Percentiles rank a stretch among this genome's conserved stretches.
Evolutionary conservation across 2,329 filamentous ascomycete genomes (phyloP).

Genomic region (Cercospora beticola): DNA sequence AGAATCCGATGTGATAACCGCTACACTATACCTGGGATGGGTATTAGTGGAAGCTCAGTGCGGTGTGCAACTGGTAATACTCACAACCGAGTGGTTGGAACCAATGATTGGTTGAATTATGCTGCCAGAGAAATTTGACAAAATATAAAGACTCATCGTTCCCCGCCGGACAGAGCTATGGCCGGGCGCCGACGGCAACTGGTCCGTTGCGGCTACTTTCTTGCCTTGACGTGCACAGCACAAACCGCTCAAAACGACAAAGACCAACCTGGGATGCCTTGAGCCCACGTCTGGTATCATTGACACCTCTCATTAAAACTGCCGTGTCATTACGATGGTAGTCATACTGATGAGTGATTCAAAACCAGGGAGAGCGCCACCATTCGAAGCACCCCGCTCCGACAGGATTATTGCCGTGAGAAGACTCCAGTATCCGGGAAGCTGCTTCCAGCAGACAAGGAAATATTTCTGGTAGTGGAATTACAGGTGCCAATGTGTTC

Average conservation of each 20-base stretch:
- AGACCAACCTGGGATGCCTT: too few relatives aligned
- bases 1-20: slow-evolving; percentile 12
- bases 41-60: not conserved
- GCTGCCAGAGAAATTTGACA: too few relatives aligned
- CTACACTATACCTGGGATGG: not conserved
- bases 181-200: too few relatives aligned
- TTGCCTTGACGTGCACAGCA: too few relatives aligned
- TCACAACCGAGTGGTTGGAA: not conserved
- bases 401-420: not conserved
- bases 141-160: too few relatives aligned
- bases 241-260: too few relatives aligned
- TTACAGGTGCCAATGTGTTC: not conserved
- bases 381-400: not conserved
- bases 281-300: too few relatives aligned
- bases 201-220: too few relatives aligned
- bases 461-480: not conserved
- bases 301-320: not conserved
- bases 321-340: not conserved
- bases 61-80: not conserved
- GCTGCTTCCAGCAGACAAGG: not conserved
- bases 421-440: not conserved
- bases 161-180: too few relatives aligned
- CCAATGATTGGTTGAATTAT: not conserved
- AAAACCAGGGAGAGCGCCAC: not conserved
- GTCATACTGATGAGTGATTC: not conserved